phyloP scores from a whole-genome alignment of 495 filamentous ascomycete species.

The Penicillium longicatenatum region DNA sequence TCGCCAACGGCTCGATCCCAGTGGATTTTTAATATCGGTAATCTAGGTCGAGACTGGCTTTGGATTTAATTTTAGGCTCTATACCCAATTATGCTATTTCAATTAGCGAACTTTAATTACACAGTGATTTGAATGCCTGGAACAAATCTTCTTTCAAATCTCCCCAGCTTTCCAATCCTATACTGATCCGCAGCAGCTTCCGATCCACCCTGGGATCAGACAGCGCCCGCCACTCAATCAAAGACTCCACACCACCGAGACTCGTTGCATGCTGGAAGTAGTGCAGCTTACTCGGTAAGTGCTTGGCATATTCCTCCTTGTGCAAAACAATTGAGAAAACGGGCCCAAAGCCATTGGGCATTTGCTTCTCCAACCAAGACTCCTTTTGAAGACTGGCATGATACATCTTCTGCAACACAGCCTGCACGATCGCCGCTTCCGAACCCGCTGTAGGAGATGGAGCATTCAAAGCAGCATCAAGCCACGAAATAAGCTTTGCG shows the following conservation, averaged over 20 bases:
- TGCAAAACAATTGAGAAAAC: constrained; percentile 74
- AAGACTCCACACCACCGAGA: constrained; percentile 84
- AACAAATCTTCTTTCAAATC: constrained; percentile 75
- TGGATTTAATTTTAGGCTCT: constrained; percentile 28
- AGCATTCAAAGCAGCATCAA: constrained; percentile 49
- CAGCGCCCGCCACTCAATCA: constrained; percentile 73
- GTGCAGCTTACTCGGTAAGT: constrained; percentile 69
- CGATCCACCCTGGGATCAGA: constrained; percentile 69
- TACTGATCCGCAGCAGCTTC: constrained; percentile 70
- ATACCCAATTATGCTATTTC: neutral
- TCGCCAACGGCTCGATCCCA: constrained; percentile 12
- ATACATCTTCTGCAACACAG: constrained; percentile 57
- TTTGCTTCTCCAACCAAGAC: constrained; percentile 76
- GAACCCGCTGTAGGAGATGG: constrained; percentile 25
- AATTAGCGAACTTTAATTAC: neutral
- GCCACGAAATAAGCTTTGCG: constrained; percentile 64
- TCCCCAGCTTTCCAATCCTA: constrained; percentile 79
- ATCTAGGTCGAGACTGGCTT: constrained; percentile 41
- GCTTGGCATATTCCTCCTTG: constrained; percentile 55
- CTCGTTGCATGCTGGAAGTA: constrained; percentile 92
- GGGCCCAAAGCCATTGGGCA: constrained; percentile 83
- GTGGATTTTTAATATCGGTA: constrained; percentile 45
- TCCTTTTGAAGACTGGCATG: constrained; percentile 76
- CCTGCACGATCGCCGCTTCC: constrained; percentile 41
- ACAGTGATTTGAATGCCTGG: constrained; percentile 52